Evolutionary conservation across 176 grass and related monocot genomes (phyloP).

Genomic region (Carex myosuroides): DNA sequence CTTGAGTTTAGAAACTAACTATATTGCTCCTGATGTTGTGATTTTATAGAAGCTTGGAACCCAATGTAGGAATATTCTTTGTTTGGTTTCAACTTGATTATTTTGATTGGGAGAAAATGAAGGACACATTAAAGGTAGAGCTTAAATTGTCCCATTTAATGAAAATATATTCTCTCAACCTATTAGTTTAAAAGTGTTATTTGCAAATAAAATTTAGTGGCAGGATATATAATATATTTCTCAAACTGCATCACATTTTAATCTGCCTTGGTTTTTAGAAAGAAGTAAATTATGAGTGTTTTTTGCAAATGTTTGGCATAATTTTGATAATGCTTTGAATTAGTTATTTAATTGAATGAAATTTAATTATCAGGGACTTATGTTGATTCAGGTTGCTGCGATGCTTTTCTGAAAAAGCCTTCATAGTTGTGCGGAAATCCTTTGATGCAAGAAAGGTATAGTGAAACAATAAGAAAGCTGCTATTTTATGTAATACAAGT

Average conservation of each 20-base stretch:
- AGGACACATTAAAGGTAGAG: neutral
- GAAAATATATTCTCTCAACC: neutral
- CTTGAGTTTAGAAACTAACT: too few relatives aligned
- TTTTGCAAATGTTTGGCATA: neutral
- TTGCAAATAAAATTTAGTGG: neutral
- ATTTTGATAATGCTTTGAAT: neutral
- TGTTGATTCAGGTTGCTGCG: constrained; percentile 55
- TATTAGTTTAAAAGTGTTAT: neutral
- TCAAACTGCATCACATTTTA: neutral
- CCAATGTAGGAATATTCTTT: neutral
- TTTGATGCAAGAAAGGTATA: constrained; percentile 92
- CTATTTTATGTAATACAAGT: neutral
- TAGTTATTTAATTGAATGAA: neutral
- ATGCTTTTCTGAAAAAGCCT: constrained; percentile 89
- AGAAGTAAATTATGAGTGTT: neutral
- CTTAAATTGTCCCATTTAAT: neutral
- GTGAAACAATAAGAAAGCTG: neutral
- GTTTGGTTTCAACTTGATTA: neutral
- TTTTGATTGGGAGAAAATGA: neutral
- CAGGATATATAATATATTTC: neutral
- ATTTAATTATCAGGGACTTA: neutral
- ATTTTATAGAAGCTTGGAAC: neutral
- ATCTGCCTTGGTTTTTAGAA: neutral
- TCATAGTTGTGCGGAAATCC: constrained; percentile 75
- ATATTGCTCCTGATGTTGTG: too few relatives aligned